Evolutionary conservation across 176 grass and related monocot species (phyloP).

Genomic region (Puccinellia tenuiflora): DNA sequence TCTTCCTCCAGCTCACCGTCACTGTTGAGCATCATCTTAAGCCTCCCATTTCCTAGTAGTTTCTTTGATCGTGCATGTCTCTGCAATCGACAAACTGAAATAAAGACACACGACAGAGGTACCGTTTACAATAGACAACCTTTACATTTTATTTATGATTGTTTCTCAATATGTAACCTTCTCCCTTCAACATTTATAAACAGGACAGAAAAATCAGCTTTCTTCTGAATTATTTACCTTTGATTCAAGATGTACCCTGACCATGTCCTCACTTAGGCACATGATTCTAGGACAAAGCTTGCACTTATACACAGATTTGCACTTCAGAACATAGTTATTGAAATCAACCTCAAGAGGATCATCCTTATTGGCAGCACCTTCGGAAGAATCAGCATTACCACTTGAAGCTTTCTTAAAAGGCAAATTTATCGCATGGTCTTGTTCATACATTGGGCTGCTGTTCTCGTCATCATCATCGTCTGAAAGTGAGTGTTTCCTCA

Average conservation of each 20-base stretch:
- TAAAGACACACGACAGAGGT: not conserved
- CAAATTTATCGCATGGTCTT: constrained; percentile 2
- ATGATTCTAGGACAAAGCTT: constrained; percentile 84
- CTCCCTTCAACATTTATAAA: not conserved
- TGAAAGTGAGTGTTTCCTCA: constrained; percentile 29
- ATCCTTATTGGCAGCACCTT: constrained; percentile 23
- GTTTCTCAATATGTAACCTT: not conserved
- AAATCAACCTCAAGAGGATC: constrained; percentile 41
- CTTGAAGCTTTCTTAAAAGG: constrained; percentile 27
- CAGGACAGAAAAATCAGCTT: not conserved
- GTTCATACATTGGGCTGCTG: constrained; percentile 16
- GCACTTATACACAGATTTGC: constrained; percentile 87
- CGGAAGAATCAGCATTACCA: constrained; percentile 17
- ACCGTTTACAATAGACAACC: not conserved
- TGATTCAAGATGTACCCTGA: constrained; percentile 79
- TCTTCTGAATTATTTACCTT: constrained; percentile 52
- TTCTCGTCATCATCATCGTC: constrained; percentile 43
- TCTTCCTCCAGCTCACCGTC: constrained; percentile 93
- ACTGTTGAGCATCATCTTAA: constrained; percentile 85
- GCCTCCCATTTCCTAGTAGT: constrained; percentile 67
- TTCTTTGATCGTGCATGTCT: constrained; percentile 85
- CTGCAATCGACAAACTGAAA: constrained; percentile 35
- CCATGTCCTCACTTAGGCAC: constrained; percentile 72
- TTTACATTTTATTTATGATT: not conserved
- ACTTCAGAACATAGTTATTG: constrained; percentile 64